Base-by-base conservation (phyloP, 192 early-diverging fungal genomes). In the Dissophora globulifera region DNA sequence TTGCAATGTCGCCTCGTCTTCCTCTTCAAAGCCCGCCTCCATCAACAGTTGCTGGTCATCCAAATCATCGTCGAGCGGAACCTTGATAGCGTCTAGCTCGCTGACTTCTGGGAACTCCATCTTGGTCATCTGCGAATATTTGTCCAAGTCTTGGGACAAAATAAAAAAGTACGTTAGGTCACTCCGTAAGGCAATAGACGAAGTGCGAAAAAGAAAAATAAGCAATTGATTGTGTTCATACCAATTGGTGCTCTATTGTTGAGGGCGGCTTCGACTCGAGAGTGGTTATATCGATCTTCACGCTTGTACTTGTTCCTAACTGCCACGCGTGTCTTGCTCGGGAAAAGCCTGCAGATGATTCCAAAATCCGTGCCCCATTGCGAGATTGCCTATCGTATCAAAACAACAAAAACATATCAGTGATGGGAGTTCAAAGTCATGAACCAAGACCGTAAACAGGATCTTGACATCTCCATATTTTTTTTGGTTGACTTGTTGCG, bases 351-450 rank as follows among this genome's bases (percentile, higher is more conserved):
- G 15, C 60, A 67, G 15, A 82, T 82, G 23, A 82, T 82, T 4
- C 70, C 76, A 53, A 82, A 82, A 50, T 82, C 81, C 15, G 81
- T 82, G n/a, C 81, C 81, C 81, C 81, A 82, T 54, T 69, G 75
- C 27, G 81, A 64, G 4, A 82, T 33, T 15, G 68, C 76, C 81
- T 82, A n/a, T n/a, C n/a, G n/a, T n/a, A n/a, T n/a, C n/a, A n/a
- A n/a, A n/a, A n/a, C n/a, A n/a, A n/a, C n/a, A n/a, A n/a, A n/a
- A n/a, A n/a, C n/a, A n/a, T n/a, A n/a, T n/a, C n/a, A n/a, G n/a
- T n/a, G n/a, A n/a, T n/a, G n/a, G n/a, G n/a, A n/a, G n/a, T n/a
- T n/a, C n/a, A n/a, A n/a, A n/a, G n/a, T n/a, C n/a, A n/a, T n/a
- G n/a, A n/a, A n/a, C n/a, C n/a, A n/a, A n/a, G n/a, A n/a, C n/a